Evolutionary conservation across 805 yeast genomes (phyloP).

Genomic region (Candida vartiovaarae): DNA sequence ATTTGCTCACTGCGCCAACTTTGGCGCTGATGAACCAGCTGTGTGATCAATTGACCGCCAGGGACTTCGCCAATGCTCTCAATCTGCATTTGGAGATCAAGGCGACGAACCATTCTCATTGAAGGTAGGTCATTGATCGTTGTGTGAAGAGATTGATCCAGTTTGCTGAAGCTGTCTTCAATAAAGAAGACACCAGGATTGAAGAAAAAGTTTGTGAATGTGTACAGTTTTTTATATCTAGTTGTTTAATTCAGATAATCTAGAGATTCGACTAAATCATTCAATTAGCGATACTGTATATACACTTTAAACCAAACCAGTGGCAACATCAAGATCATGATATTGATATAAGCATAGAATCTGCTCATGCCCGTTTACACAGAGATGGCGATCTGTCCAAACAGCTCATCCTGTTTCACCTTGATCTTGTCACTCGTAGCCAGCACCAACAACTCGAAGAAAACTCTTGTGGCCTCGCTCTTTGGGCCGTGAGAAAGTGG

Average conservation of each 20-base stretch:
- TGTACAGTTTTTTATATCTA: neutral
- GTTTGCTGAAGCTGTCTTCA: slow-evolving; percentile 44
- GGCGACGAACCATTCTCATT: slow-evolving; percentile 50
- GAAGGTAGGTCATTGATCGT: slow-evolving; percentile 87
- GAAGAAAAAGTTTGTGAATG: neutral
- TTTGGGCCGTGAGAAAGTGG: slow-evolving; percentile 35
- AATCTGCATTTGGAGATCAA: slow-evolving; percentile 48
- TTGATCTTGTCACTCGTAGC: slow-evolving; percentile 70
- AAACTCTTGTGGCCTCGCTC: slow-evolving; percentile 61
- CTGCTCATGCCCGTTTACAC: neutral
- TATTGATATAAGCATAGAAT: neutral
- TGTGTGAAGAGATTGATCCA: slow-evolving; percentile 79
- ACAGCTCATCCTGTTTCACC: slow-evolving; percentile 52
- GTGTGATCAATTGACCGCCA: slow-evolving; percentile 34
- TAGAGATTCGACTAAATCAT: too few species aligned
- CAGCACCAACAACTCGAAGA: slow-evolving; percentile 76
- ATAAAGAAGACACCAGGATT: neutral
- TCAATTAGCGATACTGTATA: too few species aligned
- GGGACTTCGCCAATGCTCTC: slow-evolving; percentile 56
- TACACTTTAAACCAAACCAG: too few species aligned
- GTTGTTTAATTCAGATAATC: too few species aligned
- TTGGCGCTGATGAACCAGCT: slow-evolving; percentile 46
- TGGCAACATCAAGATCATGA: neutral
- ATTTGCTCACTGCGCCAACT: slow-evolving; percentile 51
- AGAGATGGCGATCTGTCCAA: slow-evolving; percentile 41